Base-by-base conservation (phyloP, 768 basidiomycete species). In the Rossbeevera mucosa region DNA sequence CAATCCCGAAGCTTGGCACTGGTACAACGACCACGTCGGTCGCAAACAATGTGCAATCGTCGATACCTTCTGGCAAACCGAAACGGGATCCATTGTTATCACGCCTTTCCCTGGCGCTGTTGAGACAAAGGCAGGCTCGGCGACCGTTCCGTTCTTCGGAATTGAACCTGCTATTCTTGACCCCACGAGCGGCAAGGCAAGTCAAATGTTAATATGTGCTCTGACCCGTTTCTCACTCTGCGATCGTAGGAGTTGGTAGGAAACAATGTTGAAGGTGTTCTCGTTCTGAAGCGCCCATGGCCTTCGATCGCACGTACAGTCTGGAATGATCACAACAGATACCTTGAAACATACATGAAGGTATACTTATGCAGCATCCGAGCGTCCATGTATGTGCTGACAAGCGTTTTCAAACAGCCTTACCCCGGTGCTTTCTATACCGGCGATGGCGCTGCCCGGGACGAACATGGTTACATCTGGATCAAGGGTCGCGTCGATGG, bases 1-100 rank as follows among this genome's bases (percentile, higher is more conserved):
- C 76, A 97, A 97, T 71, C 94, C 94, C 24, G 95, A 97, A 69
- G 95, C 95, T 11, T 97, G 96, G 95, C 82, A 94, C 62, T 98
- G 95, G 95, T 96, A 94, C 73, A 93, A 95, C 69, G 93, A 96
- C 64, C 82, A 92, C 64, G 94, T 96, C 49, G 96, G 95, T 9
- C 80, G 81, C 63, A 77, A 71, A 59, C 80, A 97, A 69, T 94
- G 91, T 66, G 92, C 95, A 6, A 85, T 97, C 58, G 94, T 95
- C 38, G 94, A 96, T 72, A 95, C 91, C 4, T 94, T 83, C 72
- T 94, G 91, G 91, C 94, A 97, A 80, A 99, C 96, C 0, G 95
- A 99, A 75, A 98, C 96, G 0, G 96, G 96, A 49, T 91, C 89
- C 2, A 94, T 96, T 69, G 85, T 94, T 49, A 81, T 99, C 52